A percentile compares a stretch with the other conserved stretches of the same genome.
Evolutionary conservation across 2,329 filamentous ascomycete species (phyloP).

Genomic region (Cercospora sp.): DNA sequence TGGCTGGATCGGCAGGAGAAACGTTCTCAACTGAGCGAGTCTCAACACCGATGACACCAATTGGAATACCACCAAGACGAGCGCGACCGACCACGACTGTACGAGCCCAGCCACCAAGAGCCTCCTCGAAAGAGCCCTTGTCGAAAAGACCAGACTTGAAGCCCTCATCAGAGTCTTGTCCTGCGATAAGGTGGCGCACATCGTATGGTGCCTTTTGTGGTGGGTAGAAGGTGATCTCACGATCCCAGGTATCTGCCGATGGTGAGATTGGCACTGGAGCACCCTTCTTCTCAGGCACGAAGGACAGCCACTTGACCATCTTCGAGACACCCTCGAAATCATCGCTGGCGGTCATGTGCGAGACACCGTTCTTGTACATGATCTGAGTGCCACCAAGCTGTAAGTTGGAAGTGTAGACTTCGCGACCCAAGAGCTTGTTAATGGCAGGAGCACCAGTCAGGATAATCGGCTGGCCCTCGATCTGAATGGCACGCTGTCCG

Average conservation of each 20-base stretch:
- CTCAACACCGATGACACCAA: constrained; percentile 98
- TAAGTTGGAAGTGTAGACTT: constrained; percentile 98
- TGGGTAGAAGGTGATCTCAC: constrained; percentile 79
- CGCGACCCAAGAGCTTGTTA: constrained; percentile 96
- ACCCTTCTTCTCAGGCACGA: constrained; percentile 92
- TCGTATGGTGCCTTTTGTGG: constrained; percentile 85
- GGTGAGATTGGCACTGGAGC: constrained; percentile 90
- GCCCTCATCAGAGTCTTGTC: constrained; percentile 79
- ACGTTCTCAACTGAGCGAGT: constrained; percentile 95
- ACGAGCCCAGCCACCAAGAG: constrained; percentile 93
- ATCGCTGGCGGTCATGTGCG: constrained; percentile 95
- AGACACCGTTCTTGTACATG: constrained; percentile 99
- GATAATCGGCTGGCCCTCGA: constrained; percentile 98
- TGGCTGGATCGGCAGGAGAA: constrained; percentile 92
- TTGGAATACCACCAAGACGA: constrained; percentile 92
- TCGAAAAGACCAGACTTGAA: constrained; percentile 94
- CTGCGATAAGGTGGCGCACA: constrained; percentile 88
- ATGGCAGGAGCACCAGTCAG: constrained; percentile 94
- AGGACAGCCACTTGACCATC: constrained; percentile 98
- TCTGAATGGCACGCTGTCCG: constrained; percentile 96
- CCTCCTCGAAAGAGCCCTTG: constrained; percentile 93
- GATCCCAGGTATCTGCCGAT: constrained; percentile 84
- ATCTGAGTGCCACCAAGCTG: constrained; percentile 99
- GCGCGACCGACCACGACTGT: constrained; percentile 96
- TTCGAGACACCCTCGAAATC: constrained; percentile 97